phyloP scores from a whole-genome alignment of 73 alveolate genomes.

The Paramecium sexaurelia region DNA sequence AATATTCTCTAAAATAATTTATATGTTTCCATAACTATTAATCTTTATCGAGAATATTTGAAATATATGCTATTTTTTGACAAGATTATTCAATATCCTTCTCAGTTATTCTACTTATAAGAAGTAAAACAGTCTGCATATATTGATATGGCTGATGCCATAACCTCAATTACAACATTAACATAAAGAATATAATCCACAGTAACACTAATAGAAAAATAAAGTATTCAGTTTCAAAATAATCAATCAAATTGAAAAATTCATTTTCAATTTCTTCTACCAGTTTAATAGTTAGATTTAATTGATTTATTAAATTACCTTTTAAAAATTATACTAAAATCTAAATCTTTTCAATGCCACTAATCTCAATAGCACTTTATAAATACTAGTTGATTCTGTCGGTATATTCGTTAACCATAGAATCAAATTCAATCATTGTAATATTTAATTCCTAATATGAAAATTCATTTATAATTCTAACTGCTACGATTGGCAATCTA shows the following conservation, averaged over 20 bases:
- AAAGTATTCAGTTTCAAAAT: not conserved
- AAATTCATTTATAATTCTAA: not conserved
- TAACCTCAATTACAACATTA: not conserved
- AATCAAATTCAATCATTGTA: not conserved
- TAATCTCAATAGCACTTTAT: not conserved
- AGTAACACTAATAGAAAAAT: not conserved
- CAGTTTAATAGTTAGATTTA: not conserved
- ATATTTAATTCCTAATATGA: not conserved
- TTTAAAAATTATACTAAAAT: not conserved
- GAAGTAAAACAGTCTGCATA: not conserved
- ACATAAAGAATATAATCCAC: not conserved
- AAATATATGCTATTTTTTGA: not conserved
- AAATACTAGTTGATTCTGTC: not conserved
- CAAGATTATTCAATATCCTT: not conserved
- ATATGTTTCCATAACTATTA: not conserved
- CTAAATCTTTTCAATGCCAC: not conserved
- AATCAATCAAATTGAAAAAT: not conserved
- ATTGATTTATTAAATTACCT: not conserved
- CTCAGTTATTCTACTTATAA: not conserved
- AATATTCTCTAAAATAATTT: not conserved
- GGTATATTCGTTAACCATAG: constrained; percentile 13
- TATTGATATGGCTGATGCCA: not conserved
- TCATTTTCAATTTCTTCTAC: not conserved
- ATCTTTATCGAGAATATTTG: not conserved
- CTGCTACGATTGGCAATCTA: not conserved